Evolutionary conservation across 1,139 yeast species (phyloP).

Genomic region (Kodamaea sp.): DNA sequence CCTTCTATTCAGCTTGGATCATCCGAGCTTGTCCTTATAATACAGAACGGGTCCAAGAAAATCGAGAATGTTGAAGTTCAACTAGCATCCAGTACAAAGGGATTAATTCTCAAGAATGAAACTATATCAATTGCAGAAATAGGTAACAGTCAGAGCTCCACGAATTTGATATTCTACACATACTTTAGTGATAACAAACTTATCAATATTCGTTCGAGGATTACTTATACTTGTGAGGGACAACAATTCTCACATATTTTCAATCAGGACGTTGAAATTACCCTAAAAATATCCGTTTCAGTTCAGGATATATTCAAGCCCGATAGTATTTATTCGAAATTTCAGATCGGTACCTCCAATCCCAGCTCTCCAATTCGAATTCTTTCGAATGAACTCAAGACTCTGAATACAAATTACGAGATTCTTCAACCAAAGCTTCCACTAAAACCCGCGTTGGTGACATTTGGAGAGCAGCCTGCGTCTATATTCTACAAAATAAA

Average conservation of each 20-base stretch:
- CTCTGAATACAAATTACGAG: slow-evolving; percentile 36
- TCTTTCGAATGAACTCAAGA: slow-evolving; percentile 41
- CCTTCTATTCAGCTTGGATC: slow-evolving; percentile 19
- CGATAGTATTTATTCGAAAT: slow-evolving; percentile 60
- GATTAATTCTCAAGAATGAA: slow-evolving; percentile 15
- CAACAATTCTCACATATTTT: slow-evolving; percentile 24
- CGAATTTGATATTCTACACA: slow-evolving; percentile 24
- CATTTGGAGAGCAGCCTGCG: slow-evolving; percentile 71
- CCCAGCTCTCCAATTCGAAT: slow-evolving; percentile 56
- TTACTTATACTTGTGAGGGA: slow-evolving; percentile 30
- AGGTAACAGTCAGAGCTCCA: slow-evolving; percentile 16
- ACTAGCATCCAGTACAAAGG: slow-evolving; percentile 19
- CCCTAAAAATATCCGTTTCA: slow-evolving; percentile 62
- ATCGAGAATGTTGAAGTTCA: slow-evolving; percentile 17
- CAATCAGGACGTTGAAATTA: slow-evolving; percentile 45
- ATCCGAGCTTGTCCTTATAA: slow-evolving; percentile 20
- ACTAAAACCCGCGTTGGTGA: slow-evolving; percentile 37
- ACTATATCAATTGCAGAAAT: slow-evolving; percentile 13
- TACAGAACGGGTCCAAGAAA: slow-evolving; percentile 21
- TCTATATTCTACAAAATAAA: slow-evolving; percentile 57
- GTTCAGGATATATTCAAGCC: slow-evolving; percentile 74
- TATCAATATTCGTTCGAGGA: slow-evolving; percentile 28
- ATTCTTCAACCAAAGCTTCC: slow-evolving; percentile 25
- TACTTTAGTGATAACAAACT: slow-evolving; percentile 28
- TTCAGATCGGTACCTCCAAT: slow-evolving; percentile 63